Base-by-base conservation (phyloP, 163 green algal genomes). In the Chlorella variabilis region DNA sequence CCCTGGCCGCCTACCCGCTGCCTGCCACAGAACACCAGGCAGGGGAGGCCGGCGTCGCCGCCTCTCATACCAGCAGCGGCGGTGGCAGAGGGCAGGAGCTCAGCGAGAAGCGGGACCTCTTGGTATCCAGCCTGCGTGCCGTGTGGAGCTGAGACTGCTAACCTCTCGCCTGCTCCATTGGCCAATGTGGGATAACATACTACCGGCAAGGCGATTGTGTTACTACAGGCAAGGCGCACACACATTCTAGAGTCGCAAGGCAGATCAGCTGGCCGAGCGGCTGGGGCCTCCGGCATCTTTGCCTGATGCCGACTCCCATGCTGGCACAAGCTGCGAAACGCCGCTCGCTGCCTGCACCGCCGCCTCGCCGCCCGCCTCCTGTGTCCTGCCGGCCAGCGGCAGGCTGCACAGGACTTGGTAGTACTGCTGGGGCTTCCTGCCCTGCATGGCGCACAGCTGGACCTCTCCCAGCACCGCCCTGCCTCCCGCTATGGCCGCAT, bases 391-490 rank as follows among this genome's bases (percentile, higher is more conserved):
- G 27, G 17, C n/a, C 62, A 83, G 66, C 27, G 66, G 49, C 77
- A 77, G 65, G 62, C 77, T 77, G 36, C 39, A 61, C 3, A 83
- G 36, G 17, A 83, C 66, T 15, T 25, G 21, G n/a, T 83, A 83
- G 38, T 83, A 83, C n/a, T 36, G 34, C 23, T 39, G 51, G 2
- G 36, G 34, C 65, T 62, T 77, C 17, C 77, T 41, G 21, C 77
- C 77, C 49, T 77, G 66, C 77, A 83, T 83, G 0, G 65, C 65
- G 11, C 77, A 83, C 51, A 83, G 65, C 66, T 83, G 77, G 34
- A 83, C 4, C 66, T 83, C 77, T 56, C 27, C 38, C 13, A 83
- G 59, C 39, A 62, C 36, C 29, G 34, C 77, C 4, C 66, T 48
- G 20, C 77, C 66, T 54, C 65, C 65, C 3, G 4, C 8, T 13